Percentiles rank a stretch among this genome's conserved stretches.
Conservation (phyloP, 805 yeast species). For the Starmerella vitae region DNA sequence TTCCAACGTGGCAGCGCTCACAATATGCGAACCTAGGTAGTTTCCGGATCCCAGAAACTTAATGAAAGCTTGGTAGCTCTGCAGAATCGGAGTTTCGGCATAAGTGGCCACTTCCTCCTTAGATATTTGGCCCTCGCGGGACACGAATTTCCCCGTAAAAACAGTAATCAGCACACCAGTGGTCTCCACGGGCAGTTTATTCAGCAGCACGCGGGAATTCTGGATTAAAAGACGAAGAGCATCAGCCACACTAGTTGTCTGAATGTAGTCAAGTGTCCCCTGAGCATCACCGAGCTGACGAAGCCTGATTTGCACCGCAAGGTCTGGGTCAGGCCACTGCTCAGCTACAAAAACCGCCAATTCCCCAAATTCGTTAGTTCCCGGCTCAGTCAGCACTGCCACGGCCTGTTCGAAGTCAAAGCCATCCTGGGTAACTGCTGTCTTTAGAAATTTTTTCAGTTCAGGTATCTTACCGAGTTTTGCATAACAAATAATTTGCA, state of each 20-base stretch:
- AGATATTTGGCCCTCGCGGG: conserved; percentile 21
- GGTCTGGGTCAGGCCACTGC: conserved; percentile 56
- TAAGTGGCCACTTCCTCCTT: not conserved
- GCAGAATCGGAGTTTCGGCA: conserved; percentile 25
- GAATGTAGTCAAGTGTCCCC: conserved; percentile 50
- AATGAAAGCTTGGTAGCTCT: conserved; percentile 46
- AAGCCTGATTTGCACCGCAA: conserved; percentile 62
- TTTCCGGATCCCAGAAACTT: conserved; percentile 33
- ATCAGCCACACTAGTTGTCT: conserved; percentile 60
- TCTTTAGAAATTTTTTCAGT: conserved; percentile 42
- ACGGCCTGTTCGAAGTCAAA: conserved; percentile 61
- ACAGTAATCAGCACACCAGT: conserved; percentile 72
- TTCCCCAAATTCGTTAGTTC: conserved; percentile 52
- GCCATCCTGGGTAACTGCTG: conserved; percentile 28
- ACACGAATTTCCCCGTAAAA: conserved; percentile 71
- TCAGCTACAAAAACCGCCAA: conserved; percentile 60
- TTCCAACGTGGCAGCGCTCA: conserved; percentile 17
- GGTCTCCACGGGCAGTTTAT: conserved; percentile 60
- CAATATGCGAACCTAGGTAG: conserved; percentile 15
- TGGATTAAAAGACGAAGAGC: conserved; percentile 56
- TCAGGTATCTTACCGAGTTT: conserved; percentile 52
- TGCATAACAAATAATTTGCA: conserved; percentile 65
- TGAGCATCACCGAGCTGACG: conserved; percentile 49
- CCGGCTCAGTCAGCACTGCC: conserved; percentile 36
- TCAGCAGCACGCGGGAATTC: conserved; percentile 51